Conservation (phyloP, 1,284 basidiomycete genomes). For the Boletus semigastroideus region DNA sequence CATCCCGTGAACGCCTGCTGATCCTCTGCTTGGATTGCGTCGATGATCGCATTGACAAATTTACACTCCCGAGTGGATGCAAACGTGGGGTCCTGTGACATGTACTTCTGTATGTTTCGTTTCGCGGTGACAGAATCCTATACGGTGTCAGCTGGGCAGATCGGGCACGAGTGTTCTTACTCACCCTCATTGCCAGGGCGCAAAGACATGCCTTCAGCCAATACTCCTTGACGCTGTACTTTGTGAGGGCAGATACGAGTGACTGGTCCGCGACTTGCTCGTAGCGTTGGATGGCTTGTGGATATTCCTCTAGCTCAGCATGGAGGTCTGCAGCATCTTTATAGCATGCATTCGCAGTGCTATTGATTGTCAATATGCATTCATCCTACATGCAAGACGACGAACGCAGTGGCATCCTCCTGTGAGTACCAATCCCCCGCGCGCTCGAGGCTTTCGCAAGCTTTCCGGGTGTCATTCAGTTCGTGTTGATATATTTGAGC, state of each 20-base stretch:
- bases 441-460: slow-evolving; percentile 88
- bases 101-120: slow-evolving; percentile 76
- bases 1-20: slow-evolving; percentile 76
- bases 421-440: slow-evolving; percentile 98
- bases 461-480: slow-evolving; percentile 69
- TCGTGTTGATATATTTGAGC: slow-evolving; percentile 89
- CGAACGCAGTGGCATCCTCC: slow-evolving; percentile 91
- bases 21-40: slow-evolving; percentile 81
- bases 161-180: slow-evolving; percentile 28
- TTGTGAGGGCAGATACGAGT: slow-evolving; percentile 84
- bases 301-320: slow-evolving; percentile 85
- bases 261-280: slow-evolving; percentile 90
- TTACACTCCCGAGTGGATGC: slow-evolving; percentile 86
- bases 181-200: slow-evolving; percentile 84
- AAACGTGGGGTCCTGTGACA: slow-evolving; percentile 79
- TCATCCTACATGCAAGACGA: slow-evolving; percentile 4
- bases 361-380: slow-evolving; percentile 34
- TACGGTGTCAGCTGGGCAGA: slow-evolving; percentile 7
- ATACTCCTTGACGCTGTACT: slow-evolving; percentile 98
- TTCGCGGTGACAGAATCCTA: slow-evolving; percentile 87
- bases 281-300: slow-evolving; percentile 85
- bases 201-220: slow-evolving; percentile 90
- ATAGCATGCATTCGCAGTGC: slow-evolving; percentile 93
- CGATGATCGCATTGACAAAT: slow-evolving; percentile 75
- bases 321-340: slow-evolving; percentile 96